A percentile compares a stretch with the other conserved stretches of the same genome.
phyloP scores from a whole-genome alignment of 768 basidiomycete genomes.

The Suillus alpinus region DNA sequence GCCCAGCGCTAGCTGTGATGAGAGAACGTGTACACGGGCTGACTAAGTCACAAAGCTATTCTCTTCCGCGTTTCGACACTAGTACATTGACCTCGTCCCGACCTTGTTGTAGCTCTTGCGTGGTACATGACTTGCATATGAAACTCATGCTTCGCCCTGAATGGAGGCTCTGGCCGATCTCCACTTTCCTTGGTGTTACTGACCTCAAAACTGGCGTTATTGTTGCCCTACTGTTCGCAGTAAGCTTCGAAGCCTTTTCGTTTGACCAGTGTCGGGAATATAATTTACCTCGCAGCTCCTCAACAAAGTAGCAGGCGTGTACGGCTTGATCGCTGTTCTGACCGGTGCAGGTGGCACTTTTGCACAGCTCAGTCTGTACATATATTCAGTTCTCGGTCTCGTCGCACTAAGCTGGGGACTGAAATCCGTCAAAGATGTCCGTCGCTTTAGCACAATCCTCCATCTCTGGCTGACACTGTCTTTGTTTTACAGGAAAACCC shows the following conservation, averaged over 20 bases:
- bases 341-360: conserved; percentile 93
- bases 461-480: background rate
- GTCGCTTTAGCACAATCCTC: conserved; percentile 28
- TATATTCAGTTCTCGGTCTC: conserved; percentile 86
- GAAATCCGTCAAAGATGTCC: conserved; percentile 77
- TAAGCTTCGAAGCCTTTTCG: conserved; percentile 37
- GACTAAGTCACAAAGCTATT: background rate
- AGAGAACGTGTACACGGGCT: background rate
- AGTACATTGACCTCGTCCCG: background rate
- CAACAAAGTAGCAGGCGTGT: conserved; percentile 98
- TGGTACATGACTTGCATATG: conserved; percentile 47
- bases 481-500: conserved; percentile 74
- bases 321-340: conserved; percentile 89
- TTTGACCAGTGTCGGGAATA: conserved; percentile 1
- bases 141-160: conserved; percentile 79
- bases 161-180: conserved; percentile 80
- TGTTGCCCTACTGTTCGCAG: conserved; percentile 85
- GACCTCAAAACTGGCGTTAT: conserved; percentile 95
- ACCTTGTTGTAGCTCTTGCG: conserved; percentile 1
- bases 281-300: conserved; percentile 52
- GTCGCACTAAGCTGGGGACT: conserved; percentile 85
- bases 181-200: conserved; percentile 80
- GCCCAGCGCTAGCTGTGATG: background rate
- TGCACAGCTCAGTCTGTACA: conserved; percentile 87
- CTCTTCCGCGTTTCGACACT: background rate